These are phyloP conservation scores for Pneumocystis murina DNA, from an alignment of 1,139 yeast species.

Conservation along the genomic window DNA sequence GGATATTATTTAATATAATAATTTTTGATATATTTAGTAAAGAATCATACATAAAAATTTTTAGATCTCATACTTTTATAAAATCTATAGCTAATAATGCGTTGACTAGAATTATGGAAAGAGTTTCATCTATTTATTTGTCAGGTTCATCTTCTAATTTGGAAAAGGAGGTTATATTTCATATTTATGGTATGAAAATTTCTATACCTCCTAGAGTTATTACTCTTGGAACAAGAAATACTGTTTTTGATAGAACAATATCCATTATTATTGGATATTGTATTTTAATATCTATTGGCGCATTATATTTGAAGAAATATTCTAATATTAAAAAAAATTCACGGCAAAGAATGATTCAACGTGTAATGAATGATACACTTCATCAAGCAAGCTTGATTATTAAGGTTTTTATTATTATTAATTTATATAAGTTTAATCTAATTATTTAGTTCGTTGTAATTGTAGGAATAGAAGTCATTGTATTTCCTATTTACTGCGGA, in stretches of 20 bases:
- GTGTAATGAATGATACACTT: slow-evolving; percentile 12
- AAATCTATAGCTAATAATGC: background rate
- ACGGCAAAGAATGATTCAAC: slow-evolving; percentile 13
- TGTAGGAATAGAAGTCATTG: slow-evolving; percentile 61
- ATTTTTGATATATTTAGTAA: background rate
- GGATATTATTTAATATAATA: background rate
- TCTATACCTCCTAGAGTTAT: background rate
- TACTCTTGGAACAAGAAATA: background rate
- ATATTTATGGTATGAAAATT: background rate
- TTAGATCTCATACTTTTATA: background rate
- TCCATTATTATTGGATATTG: slow-evolving; percentile 12
- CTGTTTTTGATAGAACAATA: background rate
- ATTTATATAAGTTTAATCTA: background rate
- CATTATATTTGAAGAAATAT: slow-evolving; percentile 12
- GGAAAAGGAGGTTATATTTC: background rate
- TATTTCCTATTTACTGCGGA: slow-evolving; percentile 84
- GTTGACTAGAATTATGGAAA: background rate
- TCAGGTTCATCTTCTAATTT: background rate
- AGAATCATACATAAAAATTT: background rate
- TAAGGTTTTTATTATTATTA: slow-evolving; percentile 30
- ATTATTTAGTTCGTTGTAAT: slow-evolving; percentile 34
- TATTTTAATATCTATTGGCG: slow-evolving; percentile 10
- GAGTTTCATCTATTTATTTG: background rate
- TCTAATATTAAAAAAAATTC: slow-evolving; percentile 6
- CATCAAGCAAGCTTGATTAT: slow-evolving; percentile 37